These are phyloP conservation scores for Cladophialophora yegresii DNA, from an alignment of 2,329 filamentous ascomycete genomes.

Conservation along the genomic window DNA sequence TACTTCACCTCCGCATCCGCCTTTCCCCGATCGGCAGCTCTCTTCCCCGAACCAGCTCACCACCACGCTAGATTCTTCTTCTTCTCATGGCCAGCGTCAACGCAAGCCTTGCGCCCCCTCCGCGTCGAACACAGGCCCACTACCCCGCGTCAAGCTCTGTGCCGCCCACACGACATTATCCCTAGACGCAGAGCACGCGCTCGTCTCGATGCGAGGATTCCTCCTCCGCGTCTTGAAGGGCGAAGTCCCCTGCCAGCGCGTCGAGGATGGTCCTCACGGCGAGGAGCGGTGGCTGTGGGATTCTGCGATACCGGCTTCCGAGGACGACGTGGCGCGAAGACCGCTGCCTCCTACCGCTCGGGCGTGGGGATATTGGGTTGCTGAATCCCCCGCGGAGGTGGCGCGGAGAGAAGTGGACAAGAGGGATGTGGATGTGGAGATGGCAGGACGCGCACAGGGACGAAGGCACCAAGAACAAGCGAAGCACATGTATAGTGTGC, in stretches of 20 bases:
- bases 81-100: background rate
- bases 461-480: background rate
- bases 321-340: background rate
- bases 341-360: background rate
- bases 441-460: background rate
- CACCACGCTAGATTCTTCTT: background rate
- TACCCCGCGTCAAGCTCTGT: constrained; percentile 24
- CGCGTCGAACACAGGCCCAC: background rate
- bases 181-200: constrained; percentile 29
- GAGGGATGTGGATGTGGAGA: background rate
- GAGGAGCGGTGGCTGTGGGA: constrained; percentile 34
- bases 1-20: background rate
- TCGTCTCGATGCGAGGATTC: constrained; percentile 27
- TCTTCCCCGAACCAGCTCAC: background rate
- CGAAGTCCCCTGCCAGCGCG: constrained; percentile 19
- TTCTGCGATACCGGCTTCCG: constrained; percentile 1
- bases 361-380: background rate
- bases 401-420: background rate
- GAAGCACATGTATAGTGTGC: constrained; percentile 18
- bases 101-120: background rate
- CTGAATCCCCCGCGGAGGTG: background rate
- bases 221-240: constrained; percentile 25
- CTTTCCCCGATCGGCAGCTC: background rate
- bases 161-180: constrained; percentile 31
- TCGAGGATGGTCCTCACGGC: constrained; percentile 14